phyloP scores from a whole-genome alignment of 345 rosid species.

The Salix koriyanagi region DNA sequence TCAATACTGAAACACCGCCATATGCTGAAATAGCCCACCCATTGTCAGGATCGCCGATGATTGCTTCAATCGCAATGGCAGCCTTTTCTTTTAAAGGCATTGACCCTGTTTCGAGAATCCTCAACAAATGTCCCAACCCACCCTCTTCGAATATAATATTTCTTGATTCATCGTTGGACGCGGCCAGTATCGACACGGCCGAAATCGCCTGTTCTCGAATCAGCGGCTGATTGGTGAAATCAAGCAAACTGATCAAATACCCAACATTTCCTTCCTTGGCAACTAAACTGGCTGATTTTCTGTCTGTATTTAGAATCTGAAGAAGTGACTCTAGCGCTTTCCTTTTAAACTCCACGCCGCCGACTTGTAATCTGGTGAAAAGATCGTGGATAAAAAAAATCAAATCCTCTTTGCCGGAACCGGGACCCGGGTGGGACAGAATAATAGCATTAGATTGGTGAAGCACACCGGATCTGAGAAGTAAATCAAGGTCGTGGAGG shows the following conservation, averaged over 20 bases:
- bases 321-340: slow-evolving; percentile 71
- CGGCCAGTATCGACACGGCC: slow-evolving; percentile 58
- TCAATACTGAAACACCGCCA: slow-evolving; percentile 53
- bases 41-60: slow-evolving; percentile 62
- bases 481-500: slow-evolving; percentile 62
- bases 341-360: slow-evolving; percentile 68
- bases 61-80: slow-evolving; percentile 60
- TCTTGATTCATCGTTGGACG: slow-evolving; percentile 53
- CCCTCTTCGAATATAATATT: slow-evolving; percentile 65
- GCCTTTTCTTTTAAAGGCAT: slow-evolving; percentile 57
- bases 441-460: slow-evolving; percentile 68
- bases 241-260: slow-evolving; percentile 58
- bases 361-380: slow-evolving; percentile 79
- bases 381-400: slow-evolving; percentile 59
- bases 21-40: slow-evolving; percentile 71
- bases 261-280: slow-evolving; percentile 69
- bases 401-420: slow-evolving; percentile 53
- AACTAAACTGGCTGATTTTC: slow-evolving; percentile 47
- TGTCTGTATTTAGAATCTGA: slow-evolving; percentile 50
- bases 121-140: slow-evolving; percentile 64
- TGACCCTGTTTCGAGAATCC: slow-evolving; percentile 60
- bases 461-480: slow-evolving; percentile 78
- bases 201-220: slow-evolving; percentile 62
- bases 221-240: slow-evolving; percentile 37
- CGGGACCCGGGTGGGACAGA: slow-evolving; percentile 55